Evolutionary conservation across 2,329 filamentous ascomycete genomes (phyloP), one percentile per base, ranked within the genome.

Genomic region (Apiospora pterosperma): DNA sequence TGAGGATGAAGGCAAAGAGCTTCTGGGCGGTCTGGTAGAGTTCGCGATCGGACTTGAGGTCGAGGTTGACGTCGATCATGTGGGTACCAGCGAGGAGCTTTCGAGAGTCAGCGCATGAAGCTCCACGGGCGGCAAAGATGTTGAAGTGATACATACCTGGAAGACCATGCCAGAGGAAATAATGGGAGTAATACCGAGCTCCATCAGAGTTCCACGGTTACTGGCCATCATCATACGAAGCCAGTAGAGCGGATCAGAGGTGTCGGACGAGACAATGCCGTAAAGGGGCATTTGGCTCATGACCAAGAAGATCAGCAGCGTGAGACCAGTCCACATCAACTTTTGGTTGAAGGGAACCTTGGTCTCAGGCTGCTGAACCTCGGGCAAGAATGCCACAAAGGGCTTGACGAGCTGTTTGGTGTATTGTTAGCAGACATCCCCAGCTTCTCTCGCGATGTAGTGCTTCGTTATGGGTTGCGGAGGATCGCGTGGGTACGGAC

Each of bases 101-200:
- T 19, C 99, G 96, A 89, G 98, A 98, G 76, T 99, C 93, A 96
- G 99, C 99, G 82, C 96, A 96, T 42, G 96, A 98, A 67, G 96
- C 28, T 34, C n/a, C 48, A n/a, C n/a, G 16, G 1, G 48, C 28
- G 6, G 48, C 16, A n/a, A n/a, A n/a, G 25, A 12, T n/a, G 3
- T 8, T 16, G 16, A n/a, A 7, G 8, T 90, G 10, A 6, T 48
- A 28, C 48, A 55, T 55, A 55, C 48, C 48, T 99, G 96, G 89
- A 99, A 99, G 76, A 99, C 93, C 96, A 99, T 99, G 82, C 96
- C 96, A 41, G 96, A 98, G 67, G 96, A 97, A 83, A 99, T 98
- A 81, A 99, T 99, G 74, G 96, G 96, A 28, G 96, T 97, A 74
- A 98, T 96, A 85, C 94, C 93, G 84, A 97, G 78, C 78, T 97